Conservation (phyloP, 495 filamentous ascomycete species). For the Niebla homalea region DNA sequence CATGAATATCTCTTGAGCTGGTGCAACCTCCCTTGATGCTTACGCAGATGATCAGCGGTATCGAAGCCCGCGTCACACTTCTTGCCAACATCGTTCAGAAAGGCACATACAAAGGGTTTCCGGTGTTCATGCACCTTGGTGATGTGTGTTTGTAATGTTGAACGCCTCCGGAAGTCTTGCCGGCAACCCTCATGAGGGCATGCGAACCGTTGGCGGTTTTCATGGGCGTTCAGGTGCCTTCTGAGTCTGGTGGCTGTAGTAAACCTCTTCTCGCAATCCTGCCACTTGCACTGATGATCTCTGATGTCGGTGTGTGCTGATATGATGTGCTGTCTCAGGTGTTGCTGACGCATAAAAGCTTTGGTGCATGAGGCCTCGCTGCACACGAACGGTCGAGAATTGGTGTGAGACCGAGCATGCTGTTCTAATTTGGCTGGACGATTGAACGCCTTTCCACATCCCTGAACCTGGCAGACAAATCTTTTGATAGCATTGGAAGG, state of each 20-base stretch:
- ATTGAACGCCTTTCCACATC: conserved; percentile 75
- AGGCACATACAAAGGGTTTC: conserved; percentile 53
- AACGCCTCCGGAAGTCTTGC: conserved; percentile 74
- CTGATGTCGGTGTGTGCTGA: conserved; percentile 61
- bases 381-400: conserved; percentile 64
- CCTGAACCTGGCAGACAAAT: conserved; percentile 51
- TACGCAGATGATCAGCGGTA: conserved; percentile 48
- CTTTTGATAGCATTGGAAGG: conserved; percentile 58
- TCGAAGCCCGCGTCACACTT: conserved; percentile 60
- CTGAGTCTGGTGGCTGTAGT: conserved; percentile 58
- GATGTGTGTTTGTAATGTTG: conserved; percentile 75
- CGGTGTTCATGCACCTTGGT: conserved; percentile 50
- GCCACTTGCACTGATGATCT: conserved; percentile 54
- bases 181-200: conserved; percentile 68
- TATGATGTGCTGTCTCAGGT: conserved; percentile 72
- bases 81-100: conserved; percentile 37
- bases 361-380: conserved; percentile 58
- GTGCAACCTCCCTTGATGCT: conserved; percentile 60
- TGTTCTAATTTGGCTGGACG: conserved; percentile 66
- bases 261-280: conserved; percentile 69
- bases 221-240: conserved; percentile 53
- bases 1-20: conserved; percentile 57
- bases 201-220: conserved; percentile 51
- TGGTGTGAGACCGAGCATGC: conserved; percentile 67
- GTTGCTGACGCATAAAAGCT: conserved; percentile 65